Evolutionary conservation across 305 asterid species (phyloP).

Genomic region (Fraxinus nigra): DNA sequence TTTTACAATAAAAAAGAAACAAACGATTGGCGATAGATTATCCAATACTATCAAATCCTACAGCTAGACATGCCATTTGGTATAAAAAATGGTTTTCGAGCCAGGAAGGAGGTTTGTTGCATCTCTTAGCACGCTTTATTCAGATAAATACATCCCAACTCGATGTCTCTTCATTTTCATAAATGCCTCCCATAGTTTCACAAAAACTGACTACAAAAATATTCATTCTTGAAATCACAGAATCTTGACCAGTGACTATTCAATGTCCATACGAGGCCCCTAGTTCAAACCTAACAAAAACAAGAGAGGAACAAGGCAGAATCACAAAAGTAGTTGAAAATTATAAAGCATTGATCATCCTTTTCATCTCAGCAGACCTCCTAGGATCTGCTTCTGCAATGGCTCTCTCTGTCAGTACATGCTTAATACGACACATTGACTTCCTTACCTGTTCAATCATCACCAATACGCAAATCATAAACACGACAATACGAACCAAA

Average conservation of each 20-base stretch:
- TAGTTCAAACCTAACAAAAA: neutral
- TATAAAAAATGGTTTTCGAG: neutral
- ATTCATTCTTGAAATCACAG: neutral
- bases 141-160: neutral
- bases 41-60: neutral
- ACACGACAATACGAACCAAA: neutral
- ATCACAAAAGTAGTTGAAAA: neutral
- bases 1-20: too few relatives aligned
- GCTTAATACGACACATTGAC: constrained; percentile 70
- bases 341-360: constrained; percentile 65
- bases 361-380: constrained; percentile 93
- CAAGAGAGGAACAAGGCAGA: neutral
- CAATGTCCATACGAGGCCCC: neutral
- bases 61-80: neutral
- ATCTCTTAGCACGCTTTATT: neutral
- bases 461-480: neutral
- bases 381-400: constrained; percentile 85
- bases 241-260: neutral
- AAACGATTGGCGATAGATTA: neutral
- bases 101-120: neutral
- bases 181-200: neutral
- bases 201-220: neutral
- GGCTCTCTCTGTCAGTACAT: constrained; percentile 92
- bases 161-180: neutral
- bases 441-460: constrained; percentile 56